These are phyloP conservation scores for Paecilomyces variotii DNA, from an alignment of 2,329 filamentous ascomycete genomes.

Conservation along the genomic window DNA sequence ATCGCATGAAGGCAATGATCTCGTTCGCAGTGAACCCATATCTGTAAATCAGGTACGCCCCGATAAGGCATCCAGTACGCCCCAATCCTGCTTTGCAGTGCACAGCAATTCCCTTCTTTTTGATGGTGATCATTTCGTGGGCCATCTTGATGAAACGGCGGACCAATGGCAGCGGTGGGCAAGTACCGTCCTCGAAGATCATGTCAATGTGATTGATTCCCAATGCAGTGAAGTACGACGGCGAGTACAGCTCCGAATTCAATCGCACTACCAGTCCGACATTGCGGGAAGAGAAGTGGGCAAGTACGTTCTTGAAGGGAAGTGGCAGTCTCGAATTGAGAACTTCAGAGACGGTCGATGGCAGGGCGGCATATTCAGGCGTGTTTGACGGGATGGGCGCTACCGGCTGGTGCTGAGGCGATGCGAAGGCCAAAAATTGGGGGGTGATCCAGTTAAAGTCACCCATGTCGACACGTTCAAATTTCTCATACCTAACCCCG, in stretches of 20 bases:
- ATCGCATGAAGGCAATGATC: slow-evolving; percentile 95
- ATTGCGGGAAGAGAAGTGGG: slow-evolving; percentile 78
- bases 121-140: slow-evolving; percentile 85
- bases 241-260: slow-evolving; percentile 92
- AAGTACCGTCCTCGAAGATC: slow-evolving; percentile 99
- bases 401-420: slow-evolving; percentile 74
- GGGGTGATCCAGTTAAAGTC: slow-evolving; percentile 99
- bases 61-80: slow-evolving; percentile 90
- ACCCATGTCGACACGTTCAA: slow-evolving; percentile 91
- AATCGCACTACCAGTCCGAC: slow-evolving; percentile 90
- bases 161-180: slow-evolving; percentile 79
- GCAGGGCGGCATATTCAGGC: slow-evolving; percentile 65
- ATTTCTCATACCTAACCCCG: slow-evolving; percentile 69
- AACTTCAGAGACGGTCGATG: slow-evolving; percentile 66
- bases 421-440: slow-evolving; percentile 91
- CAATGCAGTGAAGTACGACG: slow-evolving; percentile 92
- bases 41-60: slow-evolving; percentile 94
- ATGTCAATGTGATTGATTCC: slow-evolving; percentile 96
- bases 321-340: slow-evolving; percentile 63
- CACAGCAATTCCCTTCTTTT: slow-evolving; percentile 88
- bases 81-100: slow-evolving; percentile 98
- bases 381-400: slow-evolving; percentile 64
- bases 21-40: slow-evolving; percentile 97
- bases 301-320: slow-evolving; percentile 92
- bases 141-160: slow-evolving; percentile 91